Base-by-base conservation (phyloP, 768 basidiomycete species). In the Amanita thiersii region DNA sequence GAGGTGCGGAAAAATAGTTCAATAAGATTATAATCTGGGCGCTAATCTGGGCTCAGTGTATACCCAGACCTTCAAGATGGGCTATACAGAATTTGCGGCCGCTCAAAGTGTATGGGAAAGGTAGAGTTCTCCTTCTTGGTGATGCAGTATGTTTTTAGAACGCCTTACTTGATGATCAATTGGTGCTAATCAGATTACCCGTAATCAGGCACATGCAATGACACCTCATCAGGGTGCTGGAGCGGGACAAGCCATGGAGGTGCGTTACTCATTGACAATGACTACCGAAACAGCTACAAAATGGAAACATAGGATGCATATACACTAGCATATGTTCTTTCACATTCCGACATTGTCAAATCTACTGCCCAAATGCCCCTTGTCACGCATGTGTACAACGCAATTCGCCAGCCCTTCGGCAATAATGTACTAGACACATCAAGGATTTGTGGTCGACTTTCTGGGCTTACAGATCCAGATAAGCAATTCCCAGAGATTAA, bases 161-260 rank as follows among this genome's bases (percentile, higher is more conserved):
- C 11, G 24, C 8, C 9, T 29, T 17, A 14, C 20, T n/a, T 17
- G n/a, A 17, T 20, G n/a, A 17, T 7, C 33, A 7, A 35, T 7
- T 14, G 12, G 10, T 42, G 5, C n/a, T 37, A 19, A 9, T 37
- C 29, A 5, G 20, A 7, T 37, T 6, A 65, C 65, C 14, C 60
- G 64, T 26, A 60, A 57, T 12, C 32, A 68, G 69, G 72, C 73
- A 5, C 75, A 77, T 49, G 73, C 73, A 1, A 72, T 71, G 65
- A 54, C 59, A 3, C 73, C 77, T 8, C 69, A 73, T 57, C 70
- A 74, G 57, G 77, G 75, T 20, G 70, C 75, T 6, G 75, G 75
- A 24, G 77, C 77, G 8, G 77, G 73, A 10, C 73, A 74, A 47
- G 75, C 75, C 4, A 67, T 77, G 41, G 77, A 79, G 61, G 73